Base-by-base conservation (phyloP, 441 rosid genomes). In the Pelargonium myrrhifolium region DNA sequence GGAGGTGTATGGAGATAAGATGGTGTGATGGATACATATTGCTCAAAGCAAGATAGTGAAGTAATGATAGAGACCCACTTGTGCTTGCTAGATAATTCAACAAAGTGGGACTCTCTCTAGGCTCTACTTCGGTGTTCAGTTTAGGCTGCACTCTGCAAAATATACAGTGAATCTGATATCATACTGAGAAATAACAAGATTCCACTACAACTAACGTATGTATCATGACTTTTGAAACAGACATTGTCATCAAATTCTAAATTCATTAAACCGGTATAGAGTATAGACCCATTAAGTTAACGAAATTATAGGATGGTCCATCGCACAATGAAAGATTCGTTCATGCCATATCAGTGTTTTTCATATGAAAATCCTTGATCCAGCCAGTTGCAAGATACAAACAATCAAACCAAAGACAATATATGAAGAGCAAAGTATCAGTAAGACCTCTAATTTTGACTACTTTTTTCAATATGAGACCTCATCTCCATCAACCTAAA, bases 221-320 rank as follows among this genome's bases (percentile, higher is more conserved):
- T 65, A 71, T 58, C 68, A 75, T 78, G 85, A 77, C 82, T 75
- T 80, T 65, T 3, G 22, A 3, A 40, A 26, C 67, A 67, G 73
- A 61, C 18, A 9, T 15, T 67, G 74, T 72, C 73, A 76, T 70
- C 63, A 31, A 11, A 22, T 22, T 37, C 49, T 68, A 62, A 51
- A 65, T 62, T 68, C 21, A 68, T 51, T 26, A 61, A 61, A 24
- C 26, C 37, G 24, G n/a, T n/a, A n/a, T n/a, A n/a, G 49, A 84
- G 82, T 74, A 74, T 70, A 43, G 64, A 68, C 35, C 79, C 84
- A 84, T 71, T 73, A 75, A 31, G 45, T 66, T 67, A 12, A 8
- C 40, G 70, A 49, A 55, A 65, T 35, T 59, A 14, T 31, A 28
- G 65, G 70, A 67, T 70, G 74, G 67, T 68, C 12, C 43, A 31